Evolutionary conservation across 257 asterid genomes (phyloP).

Genomic region (Salvia miltiorrhiza): DNA sequence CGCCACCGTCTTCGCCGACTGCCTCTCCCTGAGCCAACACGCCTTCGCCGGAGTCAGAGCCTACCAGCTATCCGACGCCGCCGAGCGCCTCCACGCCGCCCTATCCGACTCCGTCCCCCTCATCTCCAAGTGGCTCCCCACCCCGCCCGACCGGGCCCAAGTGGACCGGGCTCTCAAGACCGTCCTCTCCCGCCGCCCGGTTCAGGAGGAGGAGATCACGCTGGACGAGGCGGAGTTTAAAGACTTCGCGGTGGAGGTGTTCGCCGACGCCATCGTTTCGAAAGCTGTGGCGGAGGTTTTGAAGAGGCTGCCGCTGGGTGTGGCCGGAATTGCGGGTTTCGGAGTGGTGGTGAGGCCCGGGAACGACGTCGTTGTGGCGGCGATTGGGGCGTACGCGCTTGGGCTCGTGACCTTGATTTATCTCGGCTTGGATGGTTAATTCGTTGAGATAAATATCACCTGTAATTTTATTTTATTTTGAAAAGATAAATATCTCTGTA

Average conservation of each 20-base stretch:
- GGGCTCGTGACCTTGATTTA: constrained; percentile 51
- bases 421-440: constrained; percentile 33
- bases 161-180: constrained; percentile 56
- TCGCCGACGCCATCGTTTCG: constrained; percentile 47
- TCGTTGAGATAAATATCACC: background rate
- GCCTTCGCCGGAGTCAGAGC: constrained; percentile 75
- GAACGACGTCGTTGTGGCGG: constrained; percentile 52
- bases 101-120: constrained; percentile 44
- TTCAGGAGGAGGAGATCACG: constrained; percentile 21
- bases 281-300: constrained; percentile 41
- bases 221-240: constrained; percentile 51
- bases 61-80: constrained; percentile 71
- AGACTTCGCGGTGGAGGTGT: constrained; percentile 53
- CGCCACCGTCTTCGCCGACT: constrained; percentile 46
- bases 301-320: constrained; percentile 64
- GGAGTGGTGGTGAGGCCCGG: constrained; percentile 55
- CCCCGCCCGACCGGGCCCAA: constrained; percentile 51
- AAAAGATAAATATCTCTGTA: too few species aligned
- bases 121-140: constrained; percentile 59
- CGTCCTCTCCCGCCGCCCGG: constrained; percentile 30
- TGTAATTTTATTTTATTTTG: too few species aligned
- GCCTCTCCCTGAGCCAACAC: constrained; percentile 61
- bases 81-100: constrained; percentile 56
- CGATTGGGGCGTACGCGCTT: constrained; percentile 76
- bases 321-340: constrained; percentile 62